These are phyloP conservation scores for Trichomonascaceae sp. DNA, from an alignment of 1,139 yeast genomes.

Conservation along the genomic window DNA sequence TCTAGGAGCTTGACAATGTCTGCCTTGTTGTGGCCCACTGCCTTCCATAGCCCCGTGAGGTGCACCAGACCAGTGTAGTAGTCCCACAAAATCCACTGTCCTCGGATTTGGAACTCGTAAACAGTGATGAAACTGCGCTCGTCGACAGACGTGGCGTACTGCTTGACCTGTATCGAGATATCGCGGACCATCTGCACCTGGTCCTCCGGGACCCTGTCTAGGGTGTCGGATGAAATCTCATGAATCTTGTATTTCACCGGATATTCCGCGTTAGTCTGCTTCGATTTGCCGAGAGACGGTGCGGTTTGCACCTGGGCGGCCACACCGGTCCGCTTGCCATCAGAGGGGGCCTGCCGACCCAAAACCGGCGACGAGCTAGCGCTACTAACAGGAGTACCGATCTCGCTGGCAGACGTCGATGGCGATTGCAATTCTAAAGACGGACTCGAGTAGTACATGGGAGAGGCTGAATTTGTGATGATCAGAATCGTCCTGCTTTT, in stretches of 20 bases:
- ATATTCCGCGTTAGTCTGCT: too few species aligned
- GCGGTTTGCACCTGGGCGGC: too few species aligned
- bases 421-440: too few species aligned
- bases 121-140: slow-evolving; percentile 59
- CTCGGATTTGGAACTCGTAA: slow-evolving; percentile 54
- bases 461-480: too few species aligned
- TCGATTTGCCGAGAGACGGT: too few species aligned
- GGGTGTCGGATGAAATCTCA: neutral
- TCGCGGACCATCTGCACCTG: slow-evolving; percentile 21
- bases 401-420: too few species aligned
- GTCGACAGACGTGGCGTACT: slow-evolving; percentile 66
- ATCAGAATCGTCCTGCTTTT: too few species aligned
- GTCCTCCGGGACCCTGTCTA: slow-evolving; percentile 9
- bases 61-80: slow-evolving; percentile 80
- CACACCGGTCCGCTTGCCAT: too few species aligned
- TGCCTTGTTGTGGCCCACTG: slow-evolving; percentile 57
- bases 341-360: too few species aligned
- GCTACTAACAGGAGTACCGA: too few species aligned
- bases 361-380: too few species aligned
- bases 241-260: neutral
- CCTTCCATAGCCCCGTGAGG: slow-evolving; percentile 85
- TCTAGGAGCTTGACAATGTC: slow-evolving; percentile 67
- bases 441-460: too few species aligned
- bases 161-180: slow-evolving; percentile 35
- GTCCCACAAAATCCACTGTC: slow-evolving; percentile 74